Conservation (phyloP, 768 basidiomycete species). For the Trametes cubensis region DNA sequence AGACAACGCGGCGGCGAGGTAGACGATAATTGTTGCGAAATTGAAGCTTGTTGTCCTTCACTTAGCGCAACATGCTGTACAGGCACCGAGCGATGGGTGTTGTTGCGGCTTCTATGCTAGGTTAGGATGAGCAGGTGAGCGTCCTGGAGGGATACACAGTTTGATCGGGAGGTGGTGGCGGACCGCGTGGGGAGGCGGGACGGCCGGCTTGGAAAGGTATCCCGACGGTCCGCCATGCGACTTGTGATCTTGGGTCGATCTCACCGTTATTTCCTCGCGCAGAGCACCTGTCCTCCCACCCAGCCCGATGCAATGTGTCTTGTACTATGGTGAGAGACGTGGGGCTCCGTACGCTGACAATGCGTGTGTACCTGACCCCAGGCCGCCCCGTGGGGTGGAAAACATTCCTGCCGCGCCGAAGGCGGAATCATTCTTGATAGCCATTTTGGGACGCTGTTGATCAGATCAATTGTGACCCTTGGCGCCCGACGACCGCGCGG, state of each 20-base stretch:
- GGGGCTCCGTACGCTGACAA: background rate
- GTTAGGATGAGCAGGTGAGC: background rate
- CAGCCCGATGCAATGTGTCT: background rate
- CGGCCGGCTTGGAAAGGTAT: background rate
- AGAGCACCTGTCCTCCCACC: background rate
- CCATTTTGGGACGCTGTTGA: constrained; percentile 9
- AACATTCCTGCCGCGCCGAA: constrained; percentile 7
- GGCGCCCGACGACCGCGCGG: background rate
- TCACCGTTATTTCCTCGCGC: constrained; percentile 6
- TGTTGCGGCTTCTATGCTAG: background rate
- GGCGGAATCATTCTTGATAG: constrained; percentile 20
- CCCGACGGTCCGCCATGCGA: constrained; percentile 11
- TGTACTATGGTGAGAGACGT: background rate
- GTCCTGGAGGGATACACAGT: background rate
- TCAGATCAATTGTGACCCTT: constrained; percentile 1
- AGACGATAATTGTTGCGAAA: background rate
- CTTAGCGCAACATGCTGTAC: background rate
- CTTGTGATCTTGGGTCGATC: constrained; percentile 14
- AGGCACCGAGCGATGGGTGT: background rate
- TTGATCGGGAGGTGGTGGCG: background rate
- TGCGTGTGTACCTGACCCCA: constrained; percentile 7
- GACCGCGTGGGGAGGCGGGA: background rate
- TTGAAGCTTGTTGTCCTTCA: background rate
- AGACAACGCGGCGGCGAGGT: no score
- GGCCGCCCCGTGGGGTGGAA: constrained; percentile 12